phyloP scores from a whole-genome alignment of 192 early-diverging fungal genomes.

The Backusella luteola region DNA sequence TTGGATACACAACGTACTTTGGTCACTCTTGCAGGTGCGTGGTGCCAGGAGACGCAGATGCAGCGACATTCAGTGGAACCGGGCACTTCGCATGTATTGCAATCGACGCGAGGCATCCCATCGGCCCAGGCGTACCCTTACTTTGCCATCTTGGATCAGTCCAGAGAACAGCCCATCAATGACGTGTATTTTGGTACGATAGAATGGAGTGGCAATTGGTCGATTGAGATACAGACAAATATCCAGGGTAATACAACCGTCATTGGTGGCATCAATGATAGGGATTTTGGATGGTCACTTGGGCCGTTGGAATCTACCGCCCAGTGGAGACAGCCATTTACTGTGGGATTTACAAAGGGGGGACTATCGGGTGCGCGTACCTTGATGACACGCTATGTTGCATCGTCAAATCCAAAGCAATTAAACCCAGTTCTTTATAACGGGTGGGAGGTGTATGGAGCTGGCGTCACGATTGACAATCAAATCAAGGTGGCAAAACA shows the following conservation, averaged over 20 bases:
- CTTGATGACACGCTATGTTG: not conserved
- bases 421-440: conserved; percentile 25
- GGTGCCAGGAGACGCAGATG: conserved; percentile 22
- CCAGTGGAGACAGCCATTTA: conserved; percentile 8
- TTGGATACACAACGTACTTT: not conserved
- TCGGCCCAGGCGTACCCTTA: conserved; percentile 29
- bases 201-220: conserved; percentile 25
- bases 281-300: conserved; percentile 18
- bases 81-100: not conserved
- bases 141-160: conserved; percentile 9
- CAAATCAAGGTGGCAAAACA: conserved; percentile 5
- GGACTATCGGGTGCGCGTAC: conserved; percentile 19
- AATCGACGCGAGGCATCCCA: conserved; percentile 18
- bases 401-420: not conserved
- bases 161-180: not conserved
- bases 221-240: not conserved
- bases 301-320: conserved; percentile 7
- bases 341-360: not conserved
- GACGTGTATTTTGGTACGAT: conserved; percentile 30
- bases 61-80: not conserved
- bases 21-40: conserved; percentile 12
- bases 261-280: conserved; percentile 12
- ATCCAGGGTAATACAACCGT: not conserved
- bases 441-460: conserved; percentile 21
- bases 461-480: not conserved